A percentile compares a stretch with the other conserved stretches of the same genome.
Conservation (phyloP, 140 eudicot genomes). For the Ambrosia hybrid region DNA sequence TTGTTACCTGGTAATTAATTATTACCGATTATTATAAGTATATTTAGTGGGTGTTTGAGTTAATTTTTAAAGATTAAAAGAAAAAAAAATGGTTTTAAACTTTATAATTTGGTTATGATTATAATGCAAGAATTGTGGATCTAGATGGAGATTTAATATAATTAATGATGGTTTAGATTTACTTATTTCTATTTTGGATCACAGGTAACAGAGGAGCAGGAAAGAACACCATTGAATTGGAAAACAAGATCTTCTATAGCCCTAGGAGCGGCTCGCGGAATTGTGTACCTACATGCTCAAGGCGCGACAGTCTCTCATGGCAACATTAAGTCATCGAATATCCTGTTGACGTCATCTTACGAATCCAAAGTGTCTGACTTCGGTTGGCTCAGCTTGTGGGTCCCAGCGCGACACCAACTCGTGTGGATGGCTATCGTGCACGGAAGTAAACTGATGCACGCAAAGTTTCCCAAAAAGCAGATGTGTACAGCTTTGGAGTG, state of each 20-base stretch:
- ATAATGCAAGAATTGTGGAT: conserved; percentile 14
- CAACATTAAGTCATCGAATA: conserved; percentile 72
- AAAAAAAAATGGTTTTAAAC: too few species aligned
- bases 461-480: conserved; percentile 73
- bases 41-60: too few species aligned
- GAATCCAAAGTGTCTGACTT: conserved; percentile 80
- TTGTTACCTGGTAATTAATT: conserved; percentile 68
- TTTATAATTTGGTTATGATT: too few species aligned
- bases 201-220: conserved; percentile 78
- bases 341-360: conserved; percentile 57
- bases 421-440: conserved; percentile 77
- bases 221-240: conserved; percentile 79
- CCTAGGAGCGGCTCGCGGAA: conserved; percentile 81
- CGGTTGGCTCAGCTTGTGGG: conserved; percentile 77
- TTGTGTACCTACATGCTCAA: conserved; percentile 58
- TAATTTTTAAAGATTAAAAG: too few species aligned
- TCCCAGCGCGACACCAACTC: conserved; percentile 57
- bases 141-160: neutral
- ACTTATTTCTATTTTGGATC: neutral
- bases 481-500: conserved; percentile 77
- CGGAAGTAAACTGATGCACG: conserved; percentile 73
- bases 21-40: neutral
- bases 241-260: conserved; percentile 70
- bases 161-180: too few species aligned
- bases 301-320: conserved; percentile 70